Evolutionary conservation across 2,329 filamentous ascomycete genomes (phyloP).

Genomic region (Leptographium galeiforme): DNA sequence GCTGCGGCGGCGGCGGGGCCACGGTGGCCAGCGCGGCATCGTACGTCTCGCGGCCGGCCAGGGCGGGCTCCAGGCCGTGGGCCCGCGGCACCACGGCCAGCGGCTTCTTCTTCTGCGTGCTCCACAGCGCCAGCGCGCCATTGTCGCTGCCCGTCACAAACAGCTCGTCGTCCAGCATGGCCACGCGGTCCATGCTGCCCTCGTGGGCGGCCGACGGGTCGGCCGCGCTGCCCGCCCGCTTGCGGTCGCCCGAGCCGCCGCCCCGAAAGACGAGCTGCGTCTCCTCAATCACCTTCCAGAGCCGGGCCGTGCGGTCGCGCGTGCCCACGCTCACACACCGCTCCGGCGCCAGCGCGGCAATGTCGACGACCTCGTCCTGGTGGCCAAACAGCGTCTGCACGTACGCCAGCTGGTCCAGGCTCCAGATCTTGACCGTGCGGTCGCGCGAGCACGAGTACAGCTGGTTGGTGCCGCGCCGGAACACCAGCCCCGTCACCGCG

Average conservation of each 20-base stretch:
- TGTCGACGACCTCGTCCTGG: conserved; percentile 76
- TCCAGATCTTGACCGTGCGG: conserved; percentile 92
- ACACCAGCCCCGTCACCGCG: conserved; percentile 70
- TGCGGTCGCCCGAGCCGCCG: conserved; percentile 39
- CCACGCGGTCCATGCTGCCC: conserved; percentile 82
- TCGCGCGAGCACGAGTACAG: conserved; percentile 85
- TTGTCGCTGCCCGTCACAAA: conserved; percentile 94
- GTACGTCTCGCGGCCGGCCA: conserved; percentile 43
- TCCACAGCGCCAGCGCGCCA: conserved; percentile 77
- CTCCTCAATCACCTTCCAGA: conserved; percentile 96
- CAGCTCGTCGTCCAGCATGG: conserved; percentile 74
- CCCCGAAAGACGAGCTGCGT: conserved; percentile 91
- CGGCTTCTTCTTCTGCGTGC: conserved; percentile 86
- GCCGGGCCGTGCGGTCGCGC: conserved; percentile 75
- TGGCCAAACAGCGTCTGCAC: conserved; percentile 94
- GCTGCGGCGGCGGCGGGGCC: conserved; percentile 49
- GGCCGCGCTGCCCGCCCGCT: conserved; percentile 31
- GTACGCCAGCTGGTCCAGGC: conserved; percentile 80
- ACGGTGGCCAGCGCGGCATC: conserved; percentile 20
- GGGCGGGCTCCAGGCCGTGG: conserved; percentile 68
- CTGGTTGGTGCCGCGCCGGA: conserved; percentile 79
- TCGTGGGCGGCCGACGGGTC: conserved; percentile 36
- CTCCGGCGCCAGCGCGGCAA: conserved; percentile 73
- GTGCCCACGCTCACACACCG: conserved; percentile 84
- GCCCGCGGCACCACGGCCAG: conserved; percentile 66